These are phyloP conservation scores for Teratosphaeria nubilosa DNA, from an alignment of 2,329 filamentous ascomycete species.

Conservation along the genomic window DNA sequence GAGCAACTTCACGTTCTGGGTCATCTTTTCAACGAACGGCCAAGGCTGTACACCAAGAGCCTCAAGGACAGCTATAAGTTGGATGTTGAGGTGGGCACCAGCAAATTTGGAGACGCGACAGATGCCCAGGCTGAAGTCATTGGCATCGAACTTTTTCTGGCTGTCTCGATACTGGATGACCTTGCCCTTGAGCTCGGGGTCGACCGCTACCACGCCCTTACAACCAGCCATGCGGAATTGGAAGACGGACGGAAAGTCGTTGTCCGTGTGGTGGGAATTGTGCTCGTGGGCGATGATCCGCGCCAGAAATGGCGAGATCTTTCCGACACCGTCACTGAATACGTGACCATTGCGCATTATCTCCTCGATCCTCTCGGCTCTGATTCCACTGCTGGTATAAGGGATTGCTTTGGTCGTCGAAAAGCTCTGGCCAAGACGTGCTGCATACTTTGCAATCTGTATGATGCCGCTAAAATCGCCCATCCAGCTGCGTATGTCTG, in stretches of 20 bases:
- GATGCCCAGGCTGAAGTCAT: slow-evolving; percentile 68
- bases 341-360: slow-evolving; percentile 57
- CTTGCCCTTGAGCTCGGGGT: slow-evolving; percentile 49
- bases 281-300: slow-evolving; percentile 64
- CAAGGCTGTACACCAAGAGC: slow-evolving; percentile 59
- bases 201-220: slow-evolving; percentile 78
- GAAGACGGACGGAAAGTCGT: slow-evolving; percentile 62
- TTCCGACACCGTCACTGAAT: slow-evolving; percentile 90
- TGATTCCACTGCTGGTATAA: slow-evolving; percentile 39
- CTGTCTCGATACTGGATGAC: slow-evolving; percentile 73
- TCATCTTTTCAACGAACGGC: slow-evolving; percentile 59
- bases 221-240: slow-evolving; percentile 89
- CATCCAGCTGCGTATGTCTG: slow-evolving; percentile 76
- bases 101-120: slow-evolving; percentile 70
- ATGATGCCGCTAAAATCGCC: slow-evolving; percentile 73
- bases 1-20: slow-evolving; percentile 57
- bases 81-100: slow-evolving; percentile 73
- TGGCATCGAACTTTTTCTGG: slow-evolving; percentile 74
- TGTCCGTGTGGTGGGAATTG: slow-evolving; percentile 42
- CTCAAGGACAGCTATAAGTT: slow-evolving; percentile 79
- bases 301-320: slow-evolving; percentile 72
- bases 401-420: slow-evolving; percentile 77
- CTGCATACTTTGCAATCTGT: slow-evolving; percentile 79
- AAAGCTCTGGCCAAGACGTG: slow-evolving; percentile 87
- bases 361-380: slow-evolving; percentile 53